These are phyloP conservation scores for Dissophora ornata DNA, from an alignment of 192 early-diverging fungal genomes.

Conservation along the genomic window DNA sequence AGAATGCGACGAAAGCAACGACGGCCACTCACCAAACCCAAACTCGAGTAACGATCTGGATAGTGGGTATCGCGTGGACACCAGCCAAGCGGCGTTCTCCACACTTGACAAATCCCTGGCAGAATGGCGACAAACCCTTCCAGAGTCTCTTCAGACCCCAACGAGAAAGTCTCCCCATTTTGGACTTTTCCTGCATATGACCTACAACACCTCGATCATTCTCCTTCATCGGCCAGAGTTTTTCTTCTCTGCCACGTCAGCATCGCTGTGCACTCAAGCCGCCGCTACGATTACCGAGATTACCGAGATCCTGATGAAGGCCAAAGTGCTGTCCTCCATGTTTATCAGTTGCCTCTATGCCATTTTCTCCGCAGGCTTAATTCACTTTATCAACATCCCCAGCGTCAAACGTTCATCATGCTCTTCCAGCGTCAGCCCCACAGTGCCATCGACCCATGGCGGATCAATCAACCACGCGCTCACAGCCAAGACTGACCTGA, in stretches of 20 bases:
- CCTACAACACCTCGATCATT: slow-evolving; percentile 65
- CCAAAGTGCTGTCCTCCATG: slow-evolving; percentile 31
- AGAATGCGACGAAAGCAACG: too few species aligned
- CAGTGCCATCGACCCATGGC: background rate
- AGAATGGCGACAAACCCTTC: slow-evolving; percentile 60
- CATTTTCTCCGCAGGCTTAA: slow-evolving; percentile 53
- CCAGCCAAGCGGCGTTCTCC: slow-evolving; percentile 27
- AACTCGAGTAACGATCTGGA: slow-evolving; percentile 2
- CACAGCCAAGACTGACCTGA: slow-evolving; percentile 44
- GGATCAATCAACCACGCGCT: background rate
- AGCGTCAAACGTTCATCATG: too few species aligned
- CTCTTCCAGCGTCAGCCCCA: slow-evolving; percentile 22
- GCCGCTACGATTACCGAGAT: slow-evolving; percentile 54
- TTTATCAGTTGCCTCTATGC: slow-evolving; percentile 51
- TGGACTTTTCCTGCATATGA: slow-evolving; percentile 57
- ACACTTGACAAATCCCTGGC: slow-evolving; percentile 39
- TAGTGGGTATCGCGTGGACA: slow-evolving; percentile 17
- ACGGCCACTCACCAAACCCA: background rate
- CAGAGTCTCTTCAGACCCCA: slow-evolving; percentile 52
- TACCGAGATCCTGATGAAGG: slow-evolving; percentile 41
- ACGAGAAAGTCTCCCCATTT: slow-evolving; percentile 28
- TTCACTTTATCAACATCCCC: slow-evolving; percentile 55
- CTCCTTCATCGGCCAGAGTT: slow-evolving; percentile 66
- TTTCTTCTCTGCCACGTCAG: slow-evolving; percentile 31
- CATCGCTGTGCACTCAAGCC: slow-evolving; percentile 48